Conservation (phyloP, 2,329 filamentous ascomycete genomes). For the Coleophoma cylindrospora region DNA sequence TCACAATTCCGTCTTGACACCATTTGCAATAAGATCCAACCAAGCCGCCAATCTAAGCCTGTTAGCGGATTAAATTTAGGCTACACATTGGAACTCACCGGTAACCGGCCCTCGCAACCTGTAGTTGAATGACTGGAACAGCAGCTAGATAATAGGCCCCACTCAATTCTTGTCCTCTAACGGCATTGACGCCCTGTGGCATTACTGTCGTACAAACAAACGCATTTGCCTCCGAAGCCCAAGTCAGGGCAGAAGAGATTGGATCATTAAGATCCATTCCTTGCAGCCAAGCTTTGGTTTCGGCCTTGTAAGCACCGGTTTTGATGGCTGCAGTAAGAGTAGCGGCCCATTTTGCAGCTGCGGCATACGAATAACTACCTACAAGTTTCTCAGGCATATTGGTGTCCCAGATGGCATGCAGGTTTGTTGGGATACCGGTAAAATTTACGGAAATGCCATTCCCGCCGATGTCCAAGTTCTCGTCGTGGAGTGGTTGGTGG, state of each 20-base stretch:
- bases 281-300: conserved; percentile 49
- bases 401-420: conserved; percentile 71
- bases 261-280: conserved; percentile 51
- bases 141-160: conserved; percentile 60
- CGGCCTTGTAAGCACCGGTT: conserved; percentile 46
- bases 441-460: conserved; percentile 65
- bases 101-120: conserved; percentile 65
- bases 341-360: conserved; percentile 52
- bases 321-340: conserved; percentile 49
- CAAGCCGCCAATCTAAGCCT: conserved; percentile 50
- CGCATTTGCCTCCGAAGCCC: conserved; percentile 60
- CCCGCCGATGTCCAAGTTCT: conserved; percentile 59
- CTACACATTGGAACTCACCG: conserved; percentile 28
- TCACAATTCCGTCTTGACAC: conserved; percentile 16
- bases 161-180: conserved; percentile 54
- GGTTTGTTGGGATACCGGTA: conserved; percentile 51
- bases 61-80: conserved; percentile 1
- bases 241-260: conserved; percentile 50
- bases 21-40: conserved; percentile 55
- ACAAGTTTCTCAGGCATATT: conserved; percentile 62
- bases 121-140: conserved; percentile 58
- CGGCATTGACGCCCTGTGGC: conserved; percentile 52
- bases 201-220: conserved; percentile 59
- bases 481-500: conserved; percentile 63
- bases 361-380: conserved; percentile 45